These are phyloP conservation scores for Theileria luwenshuni DNA, from an alignment of 169 alveolate species.

Conservation along the genomic window DNA sequence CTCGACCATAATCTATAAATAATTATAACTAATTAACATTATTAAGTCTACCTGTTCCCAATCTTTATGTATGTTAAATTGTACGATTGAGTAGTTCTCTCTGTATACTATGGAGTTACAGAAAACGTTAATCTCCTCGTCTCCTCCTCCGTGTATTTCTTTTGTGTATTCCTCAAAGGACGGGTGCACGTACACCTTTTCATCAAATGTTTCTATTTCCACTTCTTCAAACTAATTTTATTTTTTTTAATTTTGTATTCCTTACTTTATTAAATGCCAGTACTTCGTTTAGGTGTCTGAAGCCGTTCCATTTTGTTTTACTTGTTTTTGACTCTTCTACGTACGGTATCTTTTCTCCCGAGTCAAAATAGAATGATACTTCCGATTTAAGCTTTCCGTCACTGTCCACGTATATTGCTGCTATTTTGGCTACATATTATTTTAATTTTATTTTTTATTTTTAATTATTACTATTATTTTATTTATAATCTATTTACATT, in stretches of 20 bases:
- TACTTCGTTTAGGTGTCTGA: constrained; percentile 61
- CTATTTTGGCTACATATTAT: constrained; percentile 43
- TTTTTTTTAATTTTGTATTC: not conserved
- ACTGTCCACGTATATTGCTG: constrained; percentile 57
- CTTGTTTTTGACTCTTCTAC: not conserved
- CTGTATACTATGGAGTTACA: constrained; percentile 40
- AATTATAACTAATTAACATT: too few relatives aligned
- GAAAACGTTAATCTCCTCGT: constrained; percentile 50
- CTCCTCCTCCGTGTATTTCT: constrained; percentile 38
- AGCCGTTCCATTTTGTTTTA: constrained; percentile 52
- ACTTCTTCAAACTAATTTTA: constrained; percentile 51
- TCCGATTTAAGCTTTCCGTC: constrained; percentile 52
- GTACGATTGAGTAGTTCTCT: constrained; percentile 46
- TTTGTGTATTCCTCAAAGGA: constrained; percentile 41
- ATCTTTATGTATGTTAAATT: constrained; percentile 35
- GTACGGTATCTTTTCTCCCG: constrained; percentile 49
- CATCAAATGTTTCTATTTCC: constrained; percentile 59
- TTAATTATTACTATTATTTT: not conserved
- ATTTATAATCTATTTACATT: not conserved
- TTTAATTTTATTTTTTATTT: too few relatives aligned
- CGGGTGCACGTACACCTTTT: constrained; percentile 43
- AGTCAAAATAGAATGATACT: constrained; percentile 59
- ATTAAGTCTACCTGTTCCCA: constrained; percentile 43
- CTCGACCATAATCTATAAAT: constrained; percentile 56
- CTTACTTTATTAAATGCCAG: constrained; percentile 61